Evolutionary conservation across 768 basidiomycete genomes (phyloP).

Genomic region (Trichaptum fuscoviolaceum): DNA sequence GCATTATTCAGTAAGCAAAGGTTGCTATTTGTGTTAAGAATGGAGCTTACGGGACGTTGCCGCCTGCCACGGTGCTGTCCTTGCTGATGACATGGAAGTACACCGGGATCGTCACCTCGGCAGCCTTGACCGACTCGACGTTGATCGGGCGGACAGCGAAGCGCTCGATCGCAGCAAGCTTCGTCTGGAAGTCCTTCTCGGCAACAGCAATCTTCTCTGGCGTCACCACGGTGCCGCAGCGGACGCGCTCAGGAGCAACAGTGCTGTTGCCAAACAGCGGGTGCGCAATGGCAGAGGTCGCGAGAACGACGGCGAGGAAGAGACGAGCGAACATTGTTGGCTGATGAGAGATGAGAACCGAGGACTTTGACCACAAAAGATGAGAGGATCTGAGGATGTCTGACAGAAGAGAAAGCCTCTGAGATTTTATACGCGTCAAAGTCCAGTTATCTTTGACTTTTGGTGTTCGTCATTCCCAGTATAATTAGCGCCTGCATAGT

Average conservation of each 20-base stretch:
- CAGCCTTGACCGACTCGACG: constrained; percentile 5
- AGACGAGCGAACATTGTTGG: constrained; percentile 22
- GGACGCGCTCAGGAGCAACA: constrained; percentile 13
- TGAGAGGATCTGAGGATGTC: neutral
- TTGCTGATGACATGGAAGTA: constrained; percentile 41
- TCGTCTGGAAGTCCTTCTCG: constrained; percentile 37
- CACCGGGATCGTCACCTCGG: constrained; percentile 27
- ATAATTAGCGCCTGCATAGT: neutral
- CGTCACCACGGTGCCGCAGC: constrained; percentile 35
- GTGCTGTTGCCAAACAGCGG: constrained; percentile 21
- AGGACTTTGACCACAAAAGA: neutral
- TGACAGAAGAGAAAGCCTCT: neutral
- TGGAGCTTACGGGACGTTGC: constrained; percentile 35
- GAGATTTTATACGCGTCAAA: neutral
- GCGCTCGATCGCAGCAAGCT: constrained; percentile 16
- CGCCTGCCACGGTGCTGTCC: constrained; percentile 33
- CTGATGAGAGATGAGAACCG: constrained; percentile 7
- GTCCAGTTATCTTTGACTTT: neutral
- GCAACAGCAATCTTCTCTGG: constrained; percentile 28
- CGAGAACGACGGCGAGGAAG: constrained; percentile 24
- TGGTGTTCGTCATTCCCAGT: neutral
- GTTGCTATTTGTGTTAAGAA: neutral
- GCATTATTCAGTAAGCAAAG: neutral
- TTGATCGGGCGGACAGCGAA: constrained; percentile 6
- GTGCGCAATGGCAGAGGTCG: constrained; percentile 23